Evolutionary conservation across 2,329 filamentous ascomycete species (phyloP).

Genomic region (Calycina herbarum): DNA sequence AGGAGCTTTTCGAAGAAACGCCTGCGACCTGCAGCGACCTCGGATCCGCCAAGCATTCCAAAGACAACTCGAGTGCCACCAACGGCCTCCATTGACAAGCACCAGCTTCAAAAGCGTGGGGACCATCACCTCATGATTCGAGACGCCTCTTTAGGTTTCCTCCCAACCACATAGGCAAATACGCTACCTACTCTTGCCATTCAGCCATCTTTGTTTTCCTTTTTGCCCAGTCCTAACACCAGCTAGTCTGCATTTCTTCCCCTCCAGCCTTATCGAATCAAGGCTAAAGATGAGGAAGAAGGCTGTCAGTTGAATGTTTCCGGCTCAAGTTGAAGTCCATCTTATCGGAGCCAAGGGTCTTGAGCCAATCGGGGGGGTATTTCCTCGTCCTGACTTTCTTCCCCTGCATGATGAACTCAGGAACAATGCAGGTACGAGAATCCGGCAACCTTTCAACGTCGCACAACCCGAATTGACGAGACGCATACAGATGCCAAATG

Average conservation of each 20-base stretch:
- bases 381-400: background rate
- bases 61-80: background rate
- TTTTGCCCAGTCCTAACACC: background rate
- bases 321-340: background rate
- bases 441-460: background rate
- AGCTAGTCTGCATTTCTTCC: background rate
- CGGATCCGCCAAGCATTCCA: background rate
- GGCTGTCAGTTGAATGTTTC: background rate
- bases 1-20: conserved; percentile 15
- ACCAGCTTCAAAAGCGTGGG: too few species aligned
- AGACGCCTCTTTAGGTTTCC: background rate
- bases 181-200: background rate
- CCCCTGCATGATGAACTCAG: conserved; percentile 15
- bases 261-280: background rate
- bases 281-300: background rate
- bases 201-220: background rate
- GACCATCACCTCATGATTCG: background rate
- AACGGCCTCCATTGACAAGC: background rate
- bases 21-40: background rate
- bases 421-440: conserved; percentile 35
- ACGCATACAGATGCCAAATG: conserved; percentile 15
- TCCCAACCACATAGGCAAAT: background rate
- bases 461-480: conserved; percentile 11
- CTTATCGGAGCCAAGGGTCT: conserved; percentile 3
- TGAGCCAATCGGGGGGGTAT: conserved; percentile 18